A percentile compares a stretch with the other conserved stretches of the same genome.
These are phyloP conservation scores for Chaetoscypha palmicola DNA, from an alignment of 2,329 filamentous ascomycete species.

Conservation along the genomic window DNA sequence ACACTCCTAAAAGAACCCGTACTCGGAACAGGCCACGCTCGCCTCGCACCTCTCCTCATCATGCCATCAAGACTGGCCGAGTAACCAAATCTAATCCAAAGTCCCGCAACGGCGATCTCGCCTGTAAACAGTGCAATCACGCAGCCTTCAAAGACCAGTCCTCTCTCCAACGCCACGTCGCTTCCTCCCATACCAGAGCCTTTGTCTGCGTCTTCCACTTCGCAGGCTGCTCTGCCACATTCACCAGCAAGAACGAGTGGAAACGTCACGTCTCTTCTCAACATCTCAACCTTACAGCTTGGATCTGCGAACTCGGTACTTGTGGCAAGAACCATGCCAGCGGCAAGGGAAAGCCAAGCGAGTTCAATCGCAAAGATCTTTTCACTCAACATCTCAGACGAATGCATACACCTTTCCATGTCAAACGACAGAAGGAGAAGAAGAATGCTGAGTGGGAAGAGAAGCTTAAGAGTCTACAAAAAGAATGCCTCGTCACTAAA, in stretches of 20 bases:
- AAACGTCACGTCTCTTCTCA: conserved; percentile 80
- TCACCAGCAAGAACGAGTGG: conserved; percentile 88
- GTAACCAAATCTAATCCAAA: conserved; percentile 3
- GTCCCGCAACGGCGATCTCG: neutral
- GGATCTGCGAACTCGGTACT: conserved; percentile 52
- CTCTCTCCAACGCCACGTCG: conserved; percentile 43
- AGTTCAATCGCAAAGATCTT: conserved; percentile 85
- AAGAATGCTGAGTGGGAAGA: conserved; percentile 41
- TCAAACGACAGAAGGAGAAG: conserved; percentile 33
- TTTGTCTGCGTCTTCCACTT: conserved; percentile 74
- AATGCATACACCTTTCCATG: conserved; percentile 61
- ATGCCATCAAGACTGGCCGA: conserved; percentile 13
- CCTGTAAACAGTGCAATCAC: conserved; percentile 21
- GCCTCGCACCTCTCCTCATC: conserved; percentile 5
- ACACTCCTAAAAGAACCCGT: conserved; percentile 17
- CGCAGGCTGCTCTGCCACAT: conserved; percentile 67
- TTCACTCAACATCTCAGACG: conserved; percentile 83
- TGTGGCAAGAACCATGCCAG: conserved; percentile 23
- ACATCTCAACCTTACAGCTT: conserved; percentile 69
- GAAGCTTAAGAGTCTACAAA: conserved; percentile 49
- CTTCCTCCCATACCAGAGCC: conserved; percentile 43
- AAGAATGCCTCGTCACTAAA: conserved; percentile 51
- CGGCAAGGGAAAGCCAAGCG: conserved; percentile 22
- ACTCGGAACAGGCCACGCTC: conserved; percentile 12
- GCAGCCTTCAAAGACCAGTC: conserved; percentile 40